Base-by-base conservation (phyloP, 371 early-diverging fungal species). In the Syncephalastrum monosporum region DNA sequence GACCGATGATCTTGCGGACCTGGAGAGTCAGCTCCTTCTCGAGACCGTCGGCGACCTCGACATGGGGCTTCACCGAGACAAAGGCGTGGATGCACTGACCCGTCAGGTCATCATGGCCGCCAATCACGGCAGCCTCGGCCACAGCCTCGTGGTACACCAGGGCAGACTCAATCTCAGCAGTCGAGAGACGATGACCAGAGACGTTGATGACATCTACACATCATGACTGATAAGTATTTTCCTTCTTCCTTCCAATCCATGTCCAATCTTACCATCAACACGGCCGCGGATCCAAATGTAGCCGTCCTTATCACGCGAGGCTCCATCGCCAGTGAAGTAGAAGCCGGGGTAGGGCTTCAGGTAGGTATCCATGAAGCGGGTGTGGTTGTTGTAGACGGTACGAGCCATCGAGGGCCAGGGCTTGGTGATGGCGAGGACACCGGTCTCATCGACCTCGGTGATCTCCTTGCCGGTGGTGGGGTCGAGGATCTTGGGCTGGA, bases 321-420 rank as follows among this genome's bases (percentile, higher is more conserved):
- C 96, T 58, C 98, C 91, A 76, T 96, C 94, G 41, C 95, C 91
- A 15, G 95, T 88, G 71, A 93, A 92, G 81, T 92, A 93, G 83
- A 84, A 88, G 27, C 93, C 94, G 19, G 82, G 79, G 73, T 96
- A 97, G 5, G 87, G 87, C 21, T 81, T 81, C 64, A 98, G 74
- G 73, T 98, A 99, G 0, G 97, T 93, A 53, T 91, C 89, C 47
- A 91, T 57, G 78, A 87, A 99, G 47, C 98, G 86, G 61, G 82
- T 63, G 68, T 96, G 94, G 72, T 96, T 87, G 53, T 91, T 90
- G 61, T 90, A 90, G 33, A 99, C 86, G 14, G 93, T 92, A 60
- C 97, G 81, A 4, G 98, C 94, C 74, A 99, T 92, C 48, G 93
- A 92, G 6, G 99, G 99, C 94, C 97, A 98, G 5, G 93, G 84